Conservation (phyloP, 148 eudicot species). For the Fagopyrum esculentum region DNA sequence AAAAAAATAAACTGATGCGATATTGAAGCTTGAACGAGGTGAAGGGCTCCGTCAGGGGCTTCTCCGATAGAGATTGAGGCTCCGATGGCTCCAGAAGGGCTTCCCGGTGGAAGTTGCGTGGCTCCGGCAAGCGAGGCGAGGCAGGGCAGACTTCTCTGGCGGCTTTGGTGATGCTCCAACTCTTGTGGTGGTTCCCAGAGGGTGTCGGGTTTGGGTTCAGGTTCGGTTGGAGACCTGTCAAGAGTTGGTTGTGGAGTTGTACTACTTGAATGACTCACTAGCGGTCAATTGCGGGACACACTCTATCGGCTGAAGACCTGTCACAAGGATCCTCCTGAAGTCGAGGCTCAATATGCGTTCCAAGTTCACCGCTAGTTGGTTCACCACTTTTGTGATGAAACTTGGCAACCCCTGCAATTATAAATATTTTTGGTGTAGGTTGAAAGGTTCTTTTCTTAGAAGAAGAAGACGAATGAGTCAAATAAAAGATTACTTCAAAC, state of each 20-base stretch:
- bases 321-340: slow-evolving; percentile 47
- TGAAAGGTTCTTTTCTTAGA: neutral
- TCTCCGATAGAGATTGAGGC: too few relatives aligned
- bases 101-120: too few relatives aligned
- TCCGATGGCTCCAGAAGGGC: too few relatives aligned
- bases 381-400: slow-evolving; percentile 43
- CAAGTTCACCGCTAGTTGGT: slow-evolving; percentile 41
- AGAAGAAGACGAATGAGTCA: neutral
- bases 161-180: too few relatives aligned
- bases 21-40: too few relatives aligned
- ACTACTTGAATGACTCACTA: slow-evolving; percentile 25
- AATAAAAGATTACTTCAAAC: too few relatives aligned
- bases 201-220: too few relatives aligned
- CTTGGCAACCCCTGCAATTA: slow-evolving; percentile 37
- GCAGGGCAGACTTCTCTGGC: too few relatives aligned
- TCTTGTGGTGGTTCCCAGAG: too few relatives aligned
- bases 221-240: slow-evolving; percentile 6
- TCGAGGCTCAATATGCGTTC: slow-evolving; percentile 44
- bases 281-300: slow-evolving; percentile 51
- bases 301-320: slow-evolving; percentile 59
- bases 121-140: too few relatives aligned
- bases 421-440: neutral
- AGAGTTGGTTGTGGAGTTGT: slow-evolving; percentile 30
- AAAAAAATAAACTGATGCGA: too few relatives aligned
- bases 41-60: too few relatives aligned